Percentiles rank a stretch among this genome's conserved stretches.
phyloP scores from a whole-genome alignment of 2,329 filamentous ascomycete genomes.

The Aspergillus glaucus region DNA sequence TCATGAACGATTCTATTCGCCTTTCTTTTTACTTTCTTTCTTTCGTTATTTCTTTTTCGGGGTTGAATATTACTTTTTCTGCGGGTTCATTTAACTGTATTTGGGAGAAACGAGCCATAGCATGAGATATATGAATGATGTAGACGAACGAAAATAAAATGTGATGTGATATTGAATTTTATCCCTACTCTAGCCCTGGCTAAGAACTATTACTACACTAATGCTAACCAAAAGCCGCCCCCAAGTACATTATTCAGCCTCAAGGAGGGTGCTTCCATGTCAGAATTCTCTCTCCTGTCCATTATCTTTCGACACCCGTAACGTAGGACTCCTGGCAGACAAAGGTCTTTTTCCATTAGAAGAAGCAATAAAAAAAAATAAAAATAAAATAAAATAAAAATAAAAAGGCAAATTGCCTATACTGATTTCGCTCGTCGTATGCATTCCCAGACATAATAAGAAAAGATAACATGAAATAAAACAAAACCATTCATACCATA shows the following conservation, averaged over 20 bases:
- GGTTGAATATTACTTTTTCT: too few relatives aligned
- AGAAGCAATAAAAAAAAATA: background rate
- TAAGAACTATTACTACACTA: background rate
- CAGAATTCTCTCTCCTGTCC: background rate
- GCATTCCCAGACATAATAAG: conserved; percentile 11
- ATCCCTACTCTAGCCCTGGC: too few relatives aligned
- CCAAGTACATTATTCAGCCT: background rate
- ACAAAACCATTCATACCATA: background rate
- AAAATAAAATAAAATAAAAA: too few relatives aligned
- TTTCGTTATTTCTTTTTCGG: background rate
- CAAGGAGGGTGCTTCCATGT: background rate
- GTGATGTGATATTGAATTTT: too few relatives aligned
- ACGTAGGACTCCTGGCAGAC: too few relatives aligned
- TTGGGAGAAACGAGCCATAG: too few relatives aligned
- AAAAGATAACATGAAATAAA: background rate
- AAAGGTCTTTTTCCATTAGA: background rate
- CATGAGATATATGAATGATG: too few relatives aligned
- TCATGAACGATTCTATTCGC: conserved; percentile 18
- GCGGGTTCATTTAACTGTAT: too few relatives aligned
- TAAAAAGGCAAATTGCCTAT: background rate
- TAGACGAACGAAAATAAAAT: too few relatives aligned
- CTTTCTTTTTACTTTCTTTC: background rate
- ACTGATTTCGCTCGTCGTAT: conserved; percentile 14
- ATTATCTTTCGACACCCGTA: background rate
- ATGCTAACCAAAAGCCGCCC: background rate